Evolutionary conservation across 768 basidiomycete genomes (phyloP), one percentile per base, ranked within the genome.

Genomic region (Tephrocybe sp.): DNA sequence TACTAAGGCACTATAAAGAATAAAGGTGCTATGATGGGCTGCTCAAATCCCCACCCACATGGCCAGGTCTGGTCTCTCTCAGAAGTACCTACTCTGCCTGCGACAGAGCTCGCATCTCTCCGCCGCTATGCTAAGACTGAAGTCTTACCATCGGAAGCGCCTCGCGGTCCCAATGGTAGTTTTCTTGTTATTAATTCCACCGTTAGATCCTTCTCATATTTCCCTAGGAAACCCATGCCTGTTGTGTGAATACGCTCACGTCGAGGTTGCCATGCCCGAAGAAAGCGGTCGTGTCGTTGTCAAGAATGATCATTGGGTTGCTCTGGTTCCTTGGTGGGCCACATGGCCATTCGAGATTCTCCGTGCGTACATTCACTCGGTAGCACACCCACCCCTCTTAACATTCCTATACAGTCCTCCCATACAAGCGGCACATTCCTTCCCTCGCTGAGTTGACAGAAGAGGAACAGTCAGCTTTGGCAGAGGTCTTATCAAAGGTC

Each of bases 1-100:
- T 11, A 56, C 45, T 27, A n/a, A 55, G 34, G 24, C 41, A 18
- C 34, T 29, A n/a, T n/a, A 30, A 57, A 92, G 86, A 94, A 93
- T 66, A 94, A 94, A 69, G 94, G 94, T 2, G 69, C 85, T 2
- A 93, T 92, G 74, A 94, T 94, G 94, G 94, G 94, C 10, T 94
- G 91, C 62, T 91, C 88, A 6, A 95, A 94, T 61, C 91, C 92
- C 21, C 94, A 95, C 64, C 92, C 94, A 0, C 94, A 95, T 64
- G 91, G 92, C 18, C 94, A 97, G 66, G 81, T 85, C 13, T 92
- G 91, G 89, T 87, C 90, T 3, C 66, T 86, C 3, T 88, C 86
- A 3, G 73, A 73, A 13, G 69, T 93, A 6, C 92, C 91, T 1
- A 78, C 82, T 1, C 64, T 88, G 21, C 84, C 89, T 1, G 73